Conservation (phyloP, 257 asterid species). For the Solanum pinnatisectum region DNA sequence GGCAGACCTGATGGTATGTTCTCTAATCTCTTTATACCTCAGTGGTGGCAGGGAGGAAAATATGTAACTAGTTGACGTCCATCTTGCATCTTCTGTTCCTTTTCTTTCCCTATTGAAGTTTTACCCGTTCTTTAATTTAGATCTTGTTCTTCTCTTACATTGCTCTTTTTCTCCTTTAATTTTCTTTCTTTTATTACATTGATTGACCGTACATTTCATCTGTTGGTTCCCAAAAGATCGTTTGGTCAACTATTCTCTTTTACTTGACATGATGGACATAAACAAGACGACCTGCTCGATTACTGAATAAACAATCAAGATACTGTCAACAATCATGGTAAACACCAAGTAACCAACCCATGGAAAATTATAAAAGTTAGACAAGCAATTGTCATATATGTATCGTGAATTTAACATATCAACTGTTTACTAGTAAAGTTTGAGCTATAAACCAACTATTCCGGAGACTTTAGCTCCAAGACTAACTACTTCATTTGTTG, state of each 20-base stretch:
- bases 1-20: conserved; percentile 87
- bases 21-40: background rate
- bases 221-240: background rate
- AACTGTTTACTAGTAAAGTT: background rate
- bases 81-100: background rate
- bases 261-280: background rate
- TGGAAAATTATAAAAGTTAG: background rate
- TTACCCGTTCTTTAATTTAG: background rate
- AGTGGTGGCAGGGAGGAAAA: background rate
- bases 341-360: background rate
- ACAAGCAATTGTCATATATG: background rate
- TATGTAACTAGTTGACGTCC: background rate
- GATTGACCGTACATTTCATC: background rate
- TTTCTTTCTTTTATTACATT: background rate
- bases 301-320: background rate
- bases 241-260: background rate
- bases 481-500: background rate
- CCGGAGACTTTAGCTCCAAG: background rate
- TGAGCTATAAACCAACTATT: background rate
- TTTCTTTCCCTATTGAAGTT: background rate
- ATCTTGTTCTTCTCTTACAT: background rate
- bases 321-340: background rate
- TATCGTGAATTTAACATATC: background rate
- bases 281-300: background rate
- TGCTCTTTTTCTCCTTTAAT: background rate